Evolutionary conservation across 805 yeast genomes (phyloP).

Genomic region (Nakazawaea wickerhamii): DNA sequence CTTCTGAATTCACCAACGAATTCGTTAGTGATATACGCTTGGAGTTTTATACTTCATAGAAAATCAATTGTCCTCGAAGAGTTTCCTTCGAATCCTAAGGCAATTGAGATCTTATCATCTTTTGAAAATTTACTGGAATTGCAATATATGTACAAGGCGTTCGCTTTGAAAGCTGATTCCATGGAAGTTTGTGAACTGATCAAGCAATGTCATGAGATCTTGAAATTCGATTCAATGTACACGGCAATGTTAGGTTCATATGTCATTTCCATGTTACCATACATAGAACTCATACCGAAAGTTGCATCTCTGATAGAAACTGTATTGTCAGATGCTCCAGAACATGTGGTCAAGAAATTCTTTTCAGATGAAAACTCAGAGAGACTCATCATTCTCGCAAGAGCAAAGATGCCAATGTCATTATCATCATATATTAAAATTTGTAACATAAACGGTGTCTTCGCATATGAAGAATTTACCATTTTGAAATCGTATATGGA

Average conservation of each 20-base stretch:
- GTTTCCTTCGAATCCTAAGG: conserved; percentile 21
- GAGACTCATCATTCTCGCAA: conserved; percentile 44
- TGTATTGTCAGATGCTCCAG: conserved; percentile 41
- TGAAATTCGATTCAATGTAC: conserved; percentile 46
- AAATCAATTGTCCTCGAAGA: conserved; percentile 43
- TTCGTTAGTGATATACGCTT: conserved; percentile 52
- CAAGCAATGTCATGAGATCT: conserved; percentile 31
- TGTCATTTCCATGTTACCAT: conserved; percentile 41
- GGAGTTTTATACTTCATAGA: conserved; percentile 59
- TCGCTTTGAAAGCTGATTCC: conserved; percentile 34
- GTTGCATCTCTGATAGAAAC: conserved; percentile 36
- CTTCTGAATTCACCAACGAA: conserved; percentile 33
- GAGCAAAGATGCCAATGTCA: conserved; percentile 70
- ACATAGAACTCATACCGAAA: conserved; percentile 40
- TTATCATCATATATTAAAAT: conserved; percentile 57
- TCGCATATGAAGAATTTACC: conserved; percentile 60
- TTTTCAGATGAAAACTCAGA: conserved; percentile 40
- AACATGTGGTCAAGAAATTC: conserved; percentile 36
- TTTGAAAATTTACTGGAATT: conserved; percentile 17
- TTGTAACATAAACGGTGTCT: conserved; percentile 55
- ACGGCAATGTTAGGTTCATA: conserved; percentile 43
- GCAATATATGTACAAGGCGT: conserved; percentile 21
- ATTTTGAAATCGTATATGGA: conserved; percentile 60
- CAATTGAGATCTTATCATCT: conserved; percentile 18
- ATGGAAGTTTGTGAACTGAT: conserved; percentile 43